Evolutionary conservation across 2,329 filamentous ascomycete genomes (phyloP), one percentile per base, ranked within the genome.

Genomic region (Endoconidiophora polonica): DNA sequence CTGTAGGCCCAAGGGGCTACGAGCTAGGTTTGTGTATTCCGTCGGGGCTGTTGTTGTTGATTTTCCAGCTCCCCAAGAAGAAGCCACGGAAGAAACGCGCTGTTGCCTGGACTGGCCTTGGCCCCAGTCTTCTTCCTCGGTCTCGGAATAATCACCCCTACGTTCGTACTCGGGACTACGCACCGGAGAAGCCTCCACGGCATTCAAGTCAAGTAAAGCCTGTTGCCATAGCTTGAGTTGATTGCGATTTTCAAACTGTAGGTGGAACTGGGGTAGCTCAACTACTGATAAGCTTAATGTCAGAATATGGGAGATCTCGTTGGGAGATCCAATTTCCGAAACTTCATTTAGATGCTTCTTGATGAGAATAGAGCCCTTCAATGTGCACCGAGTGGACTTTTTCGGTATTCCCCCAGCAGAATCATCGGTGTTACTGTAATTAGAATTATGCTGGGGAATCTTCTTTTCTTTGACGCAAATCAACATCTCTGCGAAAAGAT

Each of bases 401-500:
- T 74, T 73, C 20, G 72, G 73, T 1, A 70, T 61, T 3, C 70
- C 68, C 16, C 33, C 36, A 7, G 39, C 46, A 18, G 46, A 48
- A 48, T 77, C 77, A 46, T 79, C 81, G 75, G 84, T 88, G 56
- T 84, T 77, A 47, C 77, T 73, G 38, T 73, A 60, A 5, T 54
- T 70, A 7, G 44, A 54, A 59, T 58, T 49, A 22, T 65, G 62
- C 2, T 38, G 70, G 57, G 69, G 62, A 6, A 72, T 65, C 67
- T 88, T 94, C 74, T 95, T 96, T 66, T 96, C 91, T 66, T 96
- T 98, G 54, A 98, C 87, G 61, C 91, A 98, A 56, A 98, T 98
- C 58, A 98, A 82, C 91, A 98, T 98, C 67, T 98, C 91, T 3
- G 83, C 86, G 61, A 98, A 98, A 26, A 98, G 74, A 63, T 86